Conservation (phyloP, 345 rosid genomes). For the Physaria fendleri region DNA sequence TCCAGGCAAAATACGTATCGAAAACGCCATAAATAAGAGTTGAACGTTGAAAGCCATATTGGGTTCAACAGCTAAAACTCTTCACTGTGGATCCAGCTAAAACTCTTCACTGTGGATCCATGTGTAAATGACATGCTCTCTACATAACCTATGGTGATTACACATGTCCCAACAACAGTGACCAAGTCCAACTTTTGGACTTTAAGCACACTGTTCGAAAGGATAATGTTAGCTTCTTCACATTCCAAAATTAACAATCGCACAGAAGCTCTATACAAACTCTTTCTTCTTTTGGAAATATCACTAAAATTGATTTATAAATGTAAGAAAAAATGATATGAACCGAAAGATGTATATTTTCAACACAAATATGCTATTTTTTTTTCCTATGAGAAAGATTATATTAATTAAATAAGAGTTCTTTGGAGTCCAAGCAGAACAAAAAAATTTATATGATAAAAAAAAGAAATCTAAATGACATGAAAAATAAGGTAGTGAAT, state of each 20-base stretch:
- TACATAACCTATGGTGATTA: not conserved
- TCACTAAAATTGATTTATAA: not conserved
- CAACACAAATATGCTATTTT: too few relatives aligned
- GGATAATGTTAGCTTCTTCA: constrained; percentile 11
- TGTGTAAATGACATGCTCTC: constrained; percentile 23
- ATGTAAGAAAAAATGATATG: not conserved
- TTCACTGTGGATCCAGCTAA: too few relatives aligned
- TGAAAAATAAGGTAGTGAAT: too few relatives aligned
- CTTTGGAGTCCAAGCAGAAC: too few relatives aligned
- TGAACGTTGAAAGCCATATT: constrained; percentile 2
- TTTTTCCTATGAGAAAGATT: too few relatives aligned
- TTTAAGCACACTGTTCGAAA: constrained; percentile 16
- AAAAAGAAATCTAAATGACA: too few relatives aligned
- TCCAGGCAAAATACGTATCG: too few relatives aligned
- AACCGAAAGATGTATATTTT: too few relatives aligned
- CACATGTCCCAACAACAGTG: constrained; percentile 9
- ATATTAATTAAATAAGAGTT: too few relatives aligned
- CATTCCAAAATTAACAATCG: constrained; percentile 20
- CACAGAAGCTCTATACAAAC: constrained; percentile 10
- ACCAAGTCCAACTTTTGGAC: constrained; percentile 7
- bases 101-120: constrained; percentile 14
- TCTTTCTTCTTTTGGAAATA: constrained; percentile 2
- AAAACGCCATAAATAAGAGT: not conserved
- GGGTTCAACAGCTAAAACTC: constrained; percentile 11
- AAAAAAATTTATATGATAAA: too few relatives aligned